Percentiles rank a stretch among this genome's conserved stretches.
Evolutionary conservation across 345 rosid genomes (phyloP).

Genomic region (Acer saccharum): DNA sequence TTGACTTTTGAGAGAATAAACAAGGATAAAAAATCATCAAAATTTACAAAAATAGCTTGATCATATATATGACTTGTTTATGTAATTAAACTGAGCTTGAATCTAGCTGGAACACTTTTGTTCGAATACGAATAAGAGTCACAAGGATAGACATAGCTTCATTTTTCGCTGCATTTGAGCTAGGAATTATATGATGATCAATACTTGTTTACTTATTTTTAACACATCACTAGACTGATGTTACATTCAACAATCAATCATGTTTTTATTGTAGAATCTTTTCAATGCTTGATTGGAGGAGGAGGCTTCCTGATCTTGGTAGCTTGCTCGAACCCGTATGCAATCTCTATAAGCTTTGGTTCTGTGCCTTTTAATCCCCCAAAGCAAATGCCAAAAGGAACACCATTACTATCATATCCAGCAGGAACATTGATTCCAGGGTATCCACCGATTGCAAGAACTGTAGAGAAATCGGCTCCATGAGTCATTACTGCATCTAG

Average conservation of each 20-base stretch:
- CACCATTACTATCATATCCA: conserved; percentile 30
- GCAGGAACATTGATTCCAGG: conserved; percentile 51
- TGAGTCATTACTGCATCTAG: conserved; percentile 40
- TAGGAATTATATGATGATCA: too few relatives aligned
- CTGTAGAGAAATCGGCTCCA: background rate
- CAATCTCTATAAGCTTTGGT: conserved; percentile 44
- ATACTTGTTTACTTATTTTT: too few relatives aligned
- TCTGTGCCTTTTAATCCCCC: conserved; percentile 43
- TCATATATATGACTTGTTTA: too few relatives aligned
- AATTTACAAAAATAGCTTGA: too few relatives aligned
- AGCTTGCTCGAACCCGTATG: conserved; percentile 41
- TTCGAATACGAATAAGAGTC: too few relatives aligned
- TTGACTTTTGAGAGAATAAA: too few relatives aligned
- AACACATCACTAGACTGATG: background rate
- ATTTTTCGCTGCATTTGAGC: too few relatives aligned
- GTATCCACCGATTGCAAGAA: conserved; percentile 42
- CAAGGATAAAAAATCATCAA: too few relatives aligned
- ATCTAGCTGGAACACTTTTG: too few relatives aligned
- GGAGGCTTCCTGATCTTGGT: conserved; percentile 34
- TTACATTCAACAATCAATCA: background rate
- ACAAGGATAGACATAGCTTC: too few relatives aligned
- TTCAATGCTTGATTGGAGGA: conserved; percentile 14
- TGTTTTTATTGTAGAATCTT: background rate
- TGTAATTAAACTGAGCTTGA: too few relatives aligned
- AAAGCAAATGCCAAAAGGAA: conserved; percentile 45